These are phyloP conservation scores for Maudiozyma turicensis DNA, from an alignment of 805 yeast genomes.

Conservation along the genomic window DNA sequence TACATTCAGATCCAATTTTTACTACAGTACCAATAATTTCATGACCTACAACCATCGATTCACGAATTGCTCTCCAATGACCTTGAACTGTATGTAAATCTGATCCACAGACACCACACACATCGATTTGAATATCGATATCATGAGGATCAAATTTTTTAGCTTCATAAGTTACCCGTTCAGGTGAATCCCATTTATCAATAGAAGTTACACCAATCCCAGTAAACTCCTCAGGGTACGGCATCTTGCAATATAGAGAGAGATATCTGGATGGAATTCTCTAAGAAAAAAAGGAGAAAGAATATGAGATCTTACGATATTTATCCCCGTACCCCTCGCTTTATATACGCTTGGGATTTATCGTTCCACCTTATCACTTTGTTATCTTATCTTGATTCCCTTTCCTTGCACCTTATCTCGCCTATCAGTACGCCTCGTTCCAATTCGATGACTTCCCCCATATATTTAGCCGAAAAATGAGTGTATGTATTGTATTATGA, in stretches of 20 bases:
- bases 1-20: conserved; percentile 47
- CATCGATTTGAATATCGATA: conserved; percentile 47
- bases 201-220: conserved; percentile 48
- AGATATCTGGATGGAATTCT: too few species aligned
- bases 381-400: too few species aligned
- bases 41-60: conserved; percentile 49
- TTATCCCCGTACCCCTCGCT: too few species aligned
- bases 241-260: background rate
- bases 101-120: conserved; percentile 62
- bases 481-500: too few species aligned
- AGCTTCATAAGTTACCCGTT: conserved; percentile 40
- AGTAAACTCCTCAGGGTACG: conserved; percentile 37
- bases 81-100: conserved; percentile 30
- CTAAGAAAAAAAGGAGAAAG: too few species aligned
- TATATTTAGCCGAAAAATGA: too few species aligned
- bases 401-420: too few species aligned
- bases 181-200: conserved; percentile 47
- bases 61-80: conserved; percentile 13
- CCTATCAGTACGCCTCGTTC: too few species aligned
- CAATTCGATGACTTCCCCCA: too few species aligned
- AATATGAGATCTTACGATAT: too few species aligned
- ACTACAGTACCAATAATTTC: conserved; percentile 55
- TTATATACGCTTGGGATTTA: too few species aligned
- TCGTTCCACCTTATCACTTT: too few species aligned
- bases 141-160: conserved; percentile 38